Percentiles rank a stretch among this genome's conserved stretches.
Conservation (phyloP, 371 early-diverging fungal species). For the Globomyces sp. region DNA sequence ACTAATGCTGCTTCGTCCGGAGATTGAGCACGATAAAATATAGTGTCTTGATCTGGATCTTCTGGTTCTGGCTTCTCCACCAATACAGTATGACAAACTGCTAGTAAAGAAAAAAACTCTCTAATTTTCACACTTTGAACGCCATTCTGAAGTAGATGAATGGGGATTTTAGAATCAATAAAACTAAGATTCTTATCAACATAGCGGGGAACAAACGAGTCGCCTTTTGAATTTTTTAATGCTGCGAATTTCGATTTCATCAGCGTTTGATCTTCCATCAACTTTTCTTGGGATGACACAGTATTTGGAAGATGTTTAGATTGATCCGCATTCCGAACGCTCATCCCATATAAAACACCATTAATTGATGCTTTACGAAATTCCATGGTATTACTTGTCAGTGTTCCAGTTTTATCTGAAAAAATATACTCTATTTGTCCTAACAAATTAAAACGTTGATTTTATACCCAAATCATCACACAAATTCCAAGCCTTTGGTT, state of each 20-base stretch:
- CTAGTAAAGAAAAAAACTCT: slow-evolving; percentile 81
- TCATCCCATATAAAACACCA: slow-evolving; percentile 78
- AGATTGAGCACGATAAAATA: slow-evolving; percentile 84
- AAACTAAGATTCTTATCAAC: slow-evolving; percentile 70
- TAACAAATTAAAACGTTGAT: slow-evolving; percentile 26
- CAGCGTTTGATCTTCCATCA: slow-evolving; percentile 30
- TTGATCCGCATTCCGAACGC: slow-evolving; percentile 51
- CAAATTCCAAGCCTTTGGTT: slow-evolving; percentile 83
- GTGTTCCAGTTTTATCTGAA: slow-evolving; percentile 97
- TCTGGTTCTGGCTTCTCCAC: slow-evolving; percentile 57
- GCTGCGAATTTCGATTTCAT: slow-evolving; percentile 58
- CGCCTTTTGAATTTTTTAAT: slow-evolving; percentile 60
- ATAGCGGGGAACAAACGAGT: slow-evolving; percentile 34
- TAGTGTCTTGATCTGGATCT: slow-evolving; percentile 20
- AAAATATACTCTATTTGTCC: slow-evolving; percentile 96
- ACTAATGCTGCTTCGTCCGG: slow-evolving; percentile 97
- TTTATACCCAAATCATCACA: slow-evolving; percentile 75
- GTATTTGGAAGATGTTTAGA: slow-evolving; percentile 44
- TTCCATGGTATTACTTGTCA: slow-evolving; percentile 95
- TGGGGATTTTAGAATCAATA: slow-evolving; percentile 77
- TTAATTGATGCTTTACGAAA: slow-evolving; percentile 85
- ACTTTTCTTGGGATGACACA: slow-evolving; percentile 32
- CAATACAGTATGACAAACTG: slow-evolving; percentile 93
- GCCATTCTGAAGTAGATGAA: slow-evolving; percentile 51
- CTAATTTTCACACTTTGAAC: slow-evolving; percentile 49